Evolutionary conservation across 2,329 filamentous ascomycete species (phyloP).

Genomic region (Bipolaris victoriae): DNA sequence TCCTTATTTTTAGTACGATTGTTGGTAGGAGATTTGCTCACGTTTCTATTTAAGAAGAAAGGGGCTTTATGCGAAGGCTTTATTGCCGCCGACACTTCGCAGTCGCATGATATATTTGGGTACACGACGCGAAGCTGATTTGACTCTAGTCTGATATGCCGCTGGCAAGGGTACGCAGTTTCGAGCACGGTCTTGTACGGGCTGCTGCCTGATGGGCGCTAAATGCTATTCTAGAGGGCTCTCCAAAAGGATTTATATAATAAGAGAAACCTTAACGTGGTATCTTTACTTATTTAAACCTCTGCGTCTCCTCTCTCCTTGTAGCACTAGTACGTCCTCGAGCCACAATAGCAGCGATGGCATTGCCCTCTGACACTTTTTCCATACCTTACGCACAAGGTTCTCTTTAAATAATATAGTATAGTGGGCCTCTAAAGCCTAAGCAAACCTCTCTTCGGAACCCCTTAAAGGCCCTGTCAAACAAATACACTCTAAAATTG

Average conservation of each 20-base stretch:
- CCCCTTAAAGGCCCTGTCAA: slow-evolving; percentile 8
- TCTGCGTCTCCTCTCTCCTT: slow-evolving; percentile 13
- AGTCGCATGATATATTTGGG: slow-evolving; percentile 1
- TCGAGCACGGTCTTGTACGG: slow-evolving; percentile 9
- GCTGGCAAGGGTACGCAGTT: slow-evolving; percentile 12
- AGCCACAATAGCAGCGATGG: slow-evolving; percentile 15
- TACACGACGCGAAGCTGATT: slow-evolving; percentile 14
- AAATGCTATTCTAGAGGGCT: slow-evolving; percentile 9
- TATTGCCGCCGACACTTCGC: slow-evolving; percentile 12
- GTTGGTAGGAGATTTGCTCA: slow-evolving; percentile 11
- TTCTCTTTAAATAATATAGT: slow-evolving; percentile 16
- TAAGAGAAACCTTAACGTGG: slow-evolving; percentile 9
- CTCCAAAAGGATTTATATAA: slow-evolving; percentile 8
- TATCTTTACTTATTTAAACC: slow-evolving; percentile 20
- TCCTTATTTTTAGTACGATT: slow-evolving; percentile 8
- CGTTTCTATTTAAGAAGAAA: slow-evolving; percentile 6
- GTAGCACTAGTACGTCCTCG: slow-evolving; percentile 4
- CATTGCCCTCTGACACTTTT: slow-evolving; percentile 14
- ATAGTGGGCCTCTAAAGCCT: slow-evolving; percentile 14
- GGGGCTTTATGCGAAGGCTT: slow-evolving; percentile 18
- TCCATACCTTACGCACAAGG: not conserved
- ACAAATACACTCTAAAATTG: slow-evolving; percentile 8
- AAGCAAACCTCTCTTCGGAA: slow-evolving; percentile 14
- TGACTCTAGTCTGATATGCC: slow-evolving; percentile 8
- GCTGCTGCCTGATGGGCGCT: slow-evolving; percentile 11